Conservation (phyloP, 1,284 basidiomycete genomes). For the Fomitopsis palustris region DNA sequence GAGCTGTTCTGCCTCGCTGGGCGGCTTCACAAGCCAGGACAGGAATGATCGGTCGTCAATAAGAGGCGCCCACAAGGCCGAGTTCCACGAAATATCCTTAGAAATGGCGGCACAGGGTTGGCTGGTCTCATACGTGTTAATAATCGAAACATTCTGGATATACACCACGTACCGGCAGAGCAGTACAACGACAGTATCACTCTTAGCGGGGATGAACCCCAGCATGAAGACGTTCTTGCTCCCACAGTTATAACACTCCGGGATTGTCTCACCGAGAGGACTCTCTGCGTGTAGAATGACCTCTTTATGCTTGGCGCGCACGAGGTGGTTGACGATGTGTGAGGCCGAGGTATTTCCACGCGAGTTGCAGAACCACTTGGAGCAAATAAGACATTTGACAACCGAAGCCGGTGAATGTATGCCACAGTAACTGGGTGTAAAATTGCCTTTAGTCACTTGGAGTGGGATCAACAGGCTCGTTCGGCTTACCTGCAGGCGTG, state of each 20-base stretch:
- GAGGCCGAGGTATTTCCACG: slow-evolving; percentile 96
- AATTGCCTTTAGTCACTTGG: slow-evolving; percentile 2
- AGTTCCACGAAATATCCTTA: slow-evolving; percentile 99
- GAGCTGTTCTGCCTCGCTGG: slow-evolving; percentile 92
- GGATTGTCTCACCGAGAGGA: slow-evolving; percentile 94
- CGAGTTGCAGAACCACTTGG: slow-evolving; percentile 99
- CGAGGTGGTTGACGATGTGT: slow-evolving; percentile 98
- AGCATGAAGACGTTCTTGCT: slow-evolving; percentile 99
- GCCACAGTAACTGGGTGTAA: slow-evolving; percentile 85
- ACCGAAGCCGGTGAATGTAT: slow-evolving; percentile 97
- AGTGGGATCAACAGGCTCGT: neutral
- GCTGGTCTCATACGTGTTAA: slow-evolving; percentile 36
- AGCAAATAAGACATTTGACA: slow-evolving; percentile 94
- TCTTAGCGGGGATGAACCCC: slow-evolving; percentile 98
- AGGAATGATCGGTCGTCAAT: slow-evolving; percentile 98
- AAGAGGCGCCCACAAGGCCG: slow-evolving; percentile 95
- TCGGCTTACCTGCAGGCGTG: slow-evolving; percentile 89
- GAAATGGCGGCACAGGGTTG: slow-evolving; percentile 98
- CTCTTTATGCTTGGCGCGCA: slow-evolving; percentile 99
- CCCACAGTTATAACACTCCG: slow-evolving; percentile 99
- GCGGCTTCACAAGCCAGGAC: slow-evolving; percentile 98
- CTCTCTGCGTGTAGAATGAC: slow-evolving; percentile 95
- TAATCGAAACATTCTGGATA: neutral
- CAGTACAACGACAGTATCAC: slow-evolving; percentile 98
- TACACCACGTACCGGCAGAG: slow-evolving; percentile 77